A percentile compares a stretch with the other conserved stretches of the same genome.
These are phyloP conservation scores for Collybia sordida DNA, from an alignment of 768 basidiomycete genomes.

Conservation along the genomic window DNA sequence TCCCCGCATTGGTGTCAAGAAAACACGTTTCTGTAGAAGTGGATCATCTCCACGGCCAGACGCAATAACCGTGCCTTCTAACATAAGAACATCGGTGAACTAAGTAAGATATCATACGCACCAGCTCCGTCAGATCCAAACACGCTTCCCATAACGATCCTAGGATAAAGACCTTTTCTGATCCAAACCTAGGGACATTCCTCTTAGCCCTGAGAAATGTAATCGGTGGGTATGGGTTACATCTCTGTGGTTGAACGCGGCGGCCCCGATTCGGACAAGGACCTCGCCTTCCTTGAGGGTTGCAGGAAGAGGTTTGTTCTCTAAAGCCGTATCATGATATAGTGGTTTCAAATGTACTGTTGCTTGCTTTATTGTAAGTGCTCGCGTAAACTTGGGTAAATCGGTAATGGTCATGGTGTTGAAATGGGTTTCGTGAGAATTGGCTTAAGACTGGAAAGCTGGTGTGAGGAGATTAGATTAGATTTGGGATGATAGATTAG, in stretches of 20 bases:
- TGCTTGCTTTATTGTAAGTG: slow-evolving; percentile 48
- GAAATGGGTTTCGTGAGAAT: no score
- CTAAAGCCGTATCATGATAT: slow-evolving; percentile 58
- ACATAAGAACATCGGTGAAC: neutral
- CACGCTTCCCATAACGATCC: slow-evolving; percentile 55
- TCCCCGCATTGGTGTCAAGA: slow-evolving; percentile 75
- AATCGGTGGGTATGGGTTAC: slow-evolving; percentile 28
- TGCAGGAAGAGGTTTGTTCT: slow-evolving; percentile 46
- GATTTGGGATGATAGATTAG: neutral
- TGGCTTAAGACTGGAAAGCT: neutral
- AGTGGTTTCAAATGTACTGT: slow-evolving; percentile 35
- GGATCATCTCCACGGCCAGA: slow-evolving; percentile 51
- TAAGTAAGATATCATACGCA: slow-evolving; percentile 22
- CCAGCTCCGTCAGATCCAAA: slow-evolving; percentile 79
- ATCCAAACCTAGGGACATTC: slow-evolving; percentile 62
- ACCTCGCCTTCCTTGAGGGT: slow-evolving; percentile 54
- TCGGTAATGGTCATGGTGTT: slow-evolving; percentile 5
- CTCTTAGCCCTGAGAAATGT: neutral
- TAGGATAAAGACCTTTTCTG: slow-evolving; percentile 65
- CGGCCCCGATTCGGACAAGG: slow-evolving; percentile 67
- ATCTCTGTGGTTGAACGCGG: slow-evolving; percentile 77
- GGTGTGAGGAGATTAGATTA: neutral
- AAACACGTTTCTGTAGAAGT: slow-evolving; percentile 64
- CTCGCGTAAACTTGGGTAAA: slow-evolving; percentile 44
- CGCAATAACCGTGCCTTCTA: slow-evolving; percentile 61